Evolutionary conservation across 148 eudicot genomes (phyloP).

Genomic region (Rhododendron simsii): DNA sequence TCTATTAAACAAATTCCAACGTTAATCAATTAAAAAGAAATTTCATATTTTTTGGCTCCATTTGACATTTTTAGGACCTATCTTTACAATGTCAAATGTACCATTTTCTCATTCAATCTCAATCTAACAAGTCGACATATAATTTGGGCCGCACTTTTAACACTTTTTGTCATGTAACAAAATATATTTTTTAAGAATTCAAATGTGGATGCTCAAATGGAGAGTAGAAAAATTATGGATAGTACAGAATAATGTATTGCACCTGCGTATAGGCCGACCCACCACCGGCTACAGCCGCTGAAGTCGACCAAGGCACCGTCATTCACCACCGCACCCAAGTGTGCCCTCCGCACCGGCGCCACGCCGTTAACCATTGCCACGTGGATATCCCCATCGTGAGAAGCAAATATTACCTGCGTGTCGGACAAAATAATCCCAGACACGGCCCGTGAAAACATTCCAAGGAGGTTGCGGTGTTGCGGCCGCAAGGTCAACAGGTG

Average conservation of each 20-base stretch:
- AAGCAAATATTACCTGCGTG: constrained; percentile 49
- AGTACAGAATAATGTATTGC: not conserved
- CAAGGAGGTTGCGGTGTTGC: constrained; percentile 55
- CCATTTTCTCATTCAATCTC: no score
- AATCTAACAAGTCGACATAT: no score
- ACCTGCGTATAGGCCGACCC: constrained; percentile 70
- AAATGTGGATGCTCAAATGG: no score
- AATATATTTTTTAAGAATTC: no score
- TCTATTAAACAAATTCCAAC: no score
- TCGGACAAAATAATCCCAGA: constrained; percentile 55
- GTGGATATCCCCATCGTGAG: constrained; percentile 74
- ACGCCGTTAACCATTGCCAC: constrained; percentile 27
- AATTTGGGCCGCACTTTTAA: no score
- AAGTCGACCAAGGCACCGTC: constrained; percentile 88
- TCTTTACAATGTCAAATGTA: no score
- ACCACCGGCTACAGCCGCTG: constrained; percentile 58
- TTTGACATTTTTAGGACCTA: no score
- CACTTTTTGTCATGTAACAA: no score
- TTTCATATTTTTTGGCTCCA: no score
- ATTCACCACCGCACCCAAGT: constrained; percentile 62
- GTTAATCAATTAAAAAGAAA: no score
- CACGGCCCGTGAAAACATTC: constrained; percentile 63
- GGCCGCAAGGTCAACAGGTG: constrained; percentile 62
- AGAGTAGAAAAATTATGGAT: no score
- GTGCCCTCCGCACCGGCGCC: constrained; percentile 36